A percentile compares a stretch with the other conserved stretches of the same genome.
Conservation (phyloP, 2,329 filamentous ascomycete genomes). For the Fusarium sulawesiense region DNA sequence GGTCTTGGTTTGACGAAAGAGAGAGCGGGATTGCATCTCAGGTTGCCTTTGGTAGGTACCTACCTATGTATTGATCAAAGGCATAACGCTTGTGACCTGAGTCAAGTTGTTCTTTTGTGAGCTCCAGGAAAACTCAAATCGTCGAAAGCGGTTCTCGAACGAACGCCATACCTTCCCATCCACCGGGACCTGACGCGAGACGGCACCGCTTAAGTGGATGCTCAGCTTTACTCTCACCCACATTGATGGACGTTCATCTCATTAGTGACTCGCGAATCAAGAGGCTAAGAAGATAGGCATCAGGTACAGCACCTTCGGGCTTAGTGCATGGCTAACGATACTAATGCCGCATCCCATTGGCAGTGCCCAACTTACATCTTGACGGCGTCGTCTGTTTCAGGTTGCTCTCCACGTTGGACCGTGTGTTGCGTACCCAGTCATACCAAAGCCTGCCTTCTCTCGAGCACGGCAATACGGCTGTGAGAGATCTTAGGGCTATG, state of each 20-base stretch:
- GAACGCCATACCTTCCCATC: background rate
- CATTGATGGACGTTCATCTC: conserved; percentile 9
- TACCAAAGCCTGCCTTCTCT: background rate
- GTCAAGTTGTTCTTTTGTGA: background rate
- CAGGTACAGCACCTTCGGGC: conserved; percentile 9
- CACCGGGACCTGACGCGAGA: conserved; percentile 23
- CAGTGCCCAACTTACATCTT: conserved; percentile 21
- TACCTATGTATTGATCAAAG: background rate
- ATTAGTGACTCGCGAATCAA: conserved; percentile 4
- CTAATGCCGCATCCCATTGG: conserved; percentile 21
- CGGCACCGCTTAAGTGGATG: background rate
- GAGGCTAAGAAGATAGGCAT: conserved; percentile 1
- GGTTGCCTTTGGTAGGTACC: background rate
- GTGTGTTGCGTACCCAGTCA: conserved; percentile 30
- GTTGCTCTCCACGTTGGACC: conserved; percentile 40
- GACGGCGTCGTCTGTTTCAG: conserved; percentile 43
- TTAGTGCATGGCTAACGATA: conserved; percentile 18
- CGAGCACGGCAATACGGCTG: conserved; percentile 14
- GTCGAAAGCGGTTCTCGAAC: background rate
- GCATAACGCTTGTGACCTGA: background rate
- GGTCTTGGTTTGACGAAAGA: background rate
- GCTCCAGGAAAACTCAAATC: background rate
- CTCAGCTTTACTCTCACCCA: background rate
- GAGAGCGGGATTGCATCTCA: background rate
- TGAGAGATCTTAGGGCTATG: conserved; percentile 35